Evolutionary conservation across 1,139 yeast species (phyloP).

Genomic region (Lipomyces yarrowii): DNA sequence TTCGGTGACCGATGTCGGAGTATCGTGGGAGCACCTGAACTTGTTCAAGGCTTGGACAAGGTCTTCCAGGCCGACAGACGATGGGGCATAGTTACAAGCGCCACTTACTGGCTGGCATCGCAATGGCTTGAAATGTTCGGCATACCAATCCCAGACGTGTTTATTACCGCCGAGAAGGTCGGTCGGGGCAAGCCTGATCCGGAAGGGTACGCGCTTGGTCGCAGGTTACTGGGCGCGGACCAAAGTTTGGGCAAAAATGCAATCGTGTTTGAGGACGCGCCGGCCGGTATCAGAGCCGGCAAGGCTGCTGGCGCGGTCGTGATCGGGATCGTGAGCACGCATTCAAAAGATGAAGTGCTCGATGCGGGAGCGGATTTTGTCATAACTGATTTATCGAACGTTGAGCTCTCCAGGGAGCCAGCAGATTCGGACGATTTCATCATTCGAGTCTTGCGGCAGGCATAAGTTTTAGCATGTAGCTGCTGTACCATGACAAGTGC

Average conservation of each 20-base stretch:
- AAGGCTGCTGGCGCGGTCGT: conserved; percentile 81
- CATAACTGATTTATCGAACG: conserved; percentile 64
- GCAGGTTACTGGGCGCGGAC: conserved; percentile 56
- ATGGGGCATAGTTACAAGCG: conserved; percentile 54
- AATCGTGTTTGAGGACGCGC: conserved; percentile 85
- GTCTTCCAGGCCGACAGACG: conserved; percentile 25
- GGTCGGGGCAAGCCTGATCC: conserved; percentile 82
- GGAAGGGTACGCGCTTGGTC: conserved; percentile 71
- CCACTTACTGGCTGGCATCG: conserved; percentile 73
- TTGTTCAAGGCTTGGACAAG: conserved; percentile 55
- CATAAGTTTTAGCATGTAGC: not conserved
- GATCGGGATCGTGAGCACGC: conserved; percentile 82
- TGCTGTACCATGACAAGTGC: too few species aligned
- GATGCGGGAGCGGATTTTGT: conserved; percentile 80
- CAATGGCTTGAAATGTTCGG: conserved; percentile 75
- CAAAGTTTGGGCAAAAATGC: conserved; percentile 47
- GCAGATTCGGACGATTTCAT: not conserved
- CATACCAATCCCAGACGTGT: conserved; percentile 64
- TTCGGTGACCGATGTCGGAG: conserved; percentile 72
- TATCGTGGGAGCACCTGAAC: conserved; percentile 71
- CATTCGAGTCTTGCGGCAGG: not conserved
- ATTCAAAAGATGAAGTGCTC: conserved; percentile 66
- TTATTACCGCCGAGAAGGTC: conserved; percentile 80
- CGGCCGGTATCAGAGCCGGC: conserved; percentile 86
- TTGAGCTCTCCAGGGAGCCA: conserved; percentile 42